Percentiles rank a stretch among this genome's conserved stretches.
Evolutionary conservation across 202 grass and related monocot species (phyloP).

Genomic region (Schoenoplectus triqueter): DNA sequence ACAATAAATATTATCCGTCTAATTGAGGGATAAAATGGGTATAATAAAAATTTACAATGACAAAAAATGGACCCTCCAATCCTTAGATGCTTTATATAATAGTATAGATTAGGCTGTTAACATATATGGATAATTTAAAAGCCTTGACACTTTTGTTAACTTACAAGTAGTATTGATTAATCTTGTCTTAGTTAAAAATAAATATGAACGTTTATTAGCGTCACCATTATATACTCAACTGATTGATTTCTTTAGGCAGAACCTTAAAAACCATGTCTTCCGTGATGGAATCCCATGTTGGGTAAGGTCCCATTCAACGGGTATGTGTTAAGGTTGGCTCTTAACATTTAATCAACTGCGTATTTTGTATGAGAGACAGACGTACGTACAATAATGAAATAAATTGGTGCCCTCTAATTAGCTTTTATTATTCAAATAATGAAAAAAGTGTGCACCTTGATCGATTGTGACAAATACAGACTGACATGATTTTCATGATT

Average conservation of each 20-base stretch:
- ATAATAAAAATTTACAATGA: too few species aligned
- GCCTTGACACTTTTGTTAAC: not conserved
- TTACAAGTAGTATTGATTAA: not conserved
- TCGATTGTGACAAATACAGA: not conserved
- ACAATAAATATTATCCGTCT: too few species aligned
- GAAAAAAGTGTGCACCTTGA: not conserved
- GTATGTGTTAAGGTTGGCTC: too few species aligned
- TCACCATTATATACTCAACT: too few species aligned
- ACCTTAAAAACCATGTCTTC: too few species aligned
- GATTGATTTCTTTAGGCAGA: too few species aligned
- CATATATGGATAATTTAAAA: not conserved
- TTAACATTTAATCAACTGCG: not conserved
- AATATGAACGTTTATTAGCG: not conserved
- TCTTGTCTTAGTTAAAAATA: not conserved
- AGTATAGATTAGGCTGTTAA: not conserved
- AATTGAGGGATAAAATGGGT: too few species aligned
- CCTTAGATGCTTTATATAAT: too few species aligned
- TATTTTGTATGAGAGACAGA: not conserved
- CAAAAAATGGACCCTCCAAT: too few species aligned
- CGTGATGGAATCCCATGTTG: too few species aligned
- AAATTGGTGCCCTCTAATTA: not conserved
- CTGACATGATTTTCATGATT: too few species aligned
- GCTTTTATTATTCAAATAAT: not conserved
- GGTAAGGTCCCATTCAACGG: too few species aligned
- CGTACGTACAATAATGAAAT: not conserved